Evolutionary conservation across 1,284 basidiomycete genomes (phyloP), one percentile per base, ranked within the genome.

Genomic region (Schizophyllum commune): DNA sequence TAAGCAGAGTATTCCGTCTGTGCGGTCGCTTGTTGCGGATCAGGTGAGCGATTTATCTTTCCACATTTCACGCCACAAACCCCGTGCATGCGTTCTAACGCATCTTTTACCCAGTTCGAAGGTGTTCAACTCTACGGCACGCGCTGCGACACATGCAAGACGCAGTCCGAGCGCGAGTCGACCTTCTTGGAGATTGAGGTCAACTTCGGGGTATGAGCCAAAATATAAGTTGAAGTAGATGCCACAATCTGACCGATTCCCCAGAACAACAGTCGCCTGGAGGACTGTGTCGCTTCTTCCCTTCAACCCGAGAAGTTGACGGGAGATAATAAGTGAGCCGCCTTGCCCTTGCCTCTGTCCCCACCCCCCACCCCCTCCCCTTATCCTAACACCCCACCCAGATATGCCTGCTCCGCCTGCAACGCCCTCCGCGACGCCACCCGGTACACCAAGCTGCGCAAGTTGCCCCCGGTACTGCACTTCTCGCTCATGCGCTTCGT

Each of bases 401-500:
- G 91, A 67, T 97, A 96, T 72, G 75, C 80, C 32, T 97, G 94
- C 69, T 82, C 88, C 1, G 71, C 73, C 11, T 97, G 94, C 69
- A 76, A 84, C 52, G 74, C 72, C 19, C 79, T 92, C 4, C 86
- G 88, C 70, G 83, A 91, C 63, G 95, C 95, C 1, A 86, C 81
- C 15, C 86, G 93, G 13, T 87, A 86, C 64, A 87, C 84, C 1
- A 80, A 86, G 67, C 74, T 94, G 11, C 79, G 79, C 17, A 70
- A 79, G 57, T 79, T 96, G 0, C 94, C 94, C 1, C 92, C 92
- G 0, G 87, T 92, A 2, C 79, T 97, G 0, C 92, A 97, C 72
- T 89, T 97, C 67, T 93, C 92, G 15, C 75, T 97, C 55, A 81
- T 95, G 60, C 89, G 95, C 19, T 97, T 97, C 72, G 85, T 92